Conservation (phyloP, 1,284 basidiomycete genomes). For the Pseudozyma hubeiensis region DNA sequence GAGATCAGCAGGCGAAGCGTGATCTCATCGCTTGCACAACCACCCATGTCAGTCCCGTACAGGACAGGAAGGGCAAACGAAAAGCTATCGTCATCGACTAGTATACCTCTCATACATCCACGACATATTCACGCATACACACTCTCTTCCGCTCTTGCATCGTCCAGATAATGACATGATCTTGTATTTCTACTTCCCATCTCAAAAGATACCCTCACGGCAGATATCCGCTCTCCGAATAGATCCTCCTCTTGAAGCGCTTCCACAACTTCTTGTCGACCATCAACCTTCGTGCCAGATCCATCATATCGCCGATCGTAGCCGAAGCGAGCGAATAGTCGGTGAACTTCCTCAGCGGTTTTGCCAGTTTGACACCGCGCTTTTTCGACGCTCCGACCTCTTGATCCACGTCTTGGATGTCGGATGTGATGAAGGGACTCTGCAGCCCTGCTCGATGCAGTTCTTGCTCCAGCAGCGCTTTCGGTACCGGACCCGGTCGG, state of each 20-base stretch:
- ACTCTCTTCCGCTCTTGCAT: too few relatives aligned
- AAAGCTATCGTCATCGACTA: constrained; percentile 20
- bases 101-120: neutral
- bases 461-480: constrained; percentile 75
- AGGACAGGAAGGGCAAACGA: constrained; percentile 21
- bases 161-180: neutral
- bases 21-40: neutral
- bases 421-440: constrained; percentile 42
- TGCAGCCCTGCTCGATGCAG: constrained; percentile 70
- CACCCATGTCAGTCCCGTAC: neutral
- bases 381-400: constrained; percentile 9
- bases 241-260: constrained; percentile 79
- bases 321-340: constrained; percentile 78
- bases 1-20: neutral
- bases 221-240: constrained; percentile 34
- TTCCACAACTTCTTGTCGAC: constrained; percentile 76
- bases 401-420: neutral
- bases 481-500: constrained; percentile 70
- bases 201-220: neutral
- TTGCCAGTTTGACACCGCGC: constrained; percentile 23
- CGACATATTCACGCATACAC: neutral
- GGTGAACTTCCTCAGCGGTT: constrained; percentile 74
- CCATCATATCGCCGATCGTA: constrained; percentile 83
- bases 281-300: constrained; percentile 77
- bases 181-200: neutral